Evolutionary conservation across 2,329 filamentous ascomycete species (phyloP), one percentile per base, ranked within the genome.

Genomic region (Fusarium pilosicola): DNA sequence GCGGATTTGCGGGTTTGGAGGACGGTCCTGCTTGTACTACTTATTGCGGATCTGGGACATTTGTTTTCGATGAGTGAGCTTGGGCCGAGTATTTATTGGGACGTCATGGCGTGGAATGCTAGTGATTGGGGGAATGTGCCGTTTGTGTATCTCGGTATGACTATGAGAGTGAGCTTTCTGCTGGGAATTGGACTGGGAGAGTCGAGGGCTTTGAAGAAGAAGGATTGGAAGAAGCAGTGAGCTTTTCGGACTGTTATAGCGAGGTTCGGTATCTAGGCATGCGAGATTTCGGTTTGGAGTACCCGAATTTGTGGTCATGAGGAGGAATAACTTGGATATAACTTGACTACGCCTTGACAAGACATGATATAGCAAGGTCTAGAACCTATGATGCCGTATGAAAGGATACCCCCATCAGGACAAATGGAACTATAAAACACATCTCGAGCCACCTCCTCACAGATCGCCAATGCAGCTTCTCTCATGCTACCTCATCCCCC

Each of bases 21-120:
- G 73, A 86, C 88, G 3, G 85, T 95, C 32, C 84, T 95, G 9
- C 83, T 92, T 51, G 90, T 88, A 42, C 83, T 95, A 66, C 86
- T 95, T 38, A 80, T 95, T 22, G 93, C 92, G n/a, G 93, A 96
- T 80, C 80, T 94, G 39, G 93, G 93, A 7, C 93, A 95, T 81
- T 83, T 95, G 62, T 93, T 91, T 81, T 90, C 90, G 41, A 86
- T 95, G 67, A 83, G 85, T 41, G 84, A 84, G 34, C 84, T 92
- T 36, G 93, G 93, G 0, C 73, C 79, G 18, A 82, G 83, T 14
- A 84, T 94, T n/a, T 94, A 92, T 81, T 93, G 89, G 86, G 85
- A 89, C 73, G 84, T 88, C 34, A 77, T 81, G 73, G 80, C 81
- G 15, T 94, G 92, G 92, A 93, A 92, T 80, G 85, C 86, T 18